phyloP scores from a whole-genome alignment of 768 basidiomycete species.

The Leccinum uliginosum region DNA sequence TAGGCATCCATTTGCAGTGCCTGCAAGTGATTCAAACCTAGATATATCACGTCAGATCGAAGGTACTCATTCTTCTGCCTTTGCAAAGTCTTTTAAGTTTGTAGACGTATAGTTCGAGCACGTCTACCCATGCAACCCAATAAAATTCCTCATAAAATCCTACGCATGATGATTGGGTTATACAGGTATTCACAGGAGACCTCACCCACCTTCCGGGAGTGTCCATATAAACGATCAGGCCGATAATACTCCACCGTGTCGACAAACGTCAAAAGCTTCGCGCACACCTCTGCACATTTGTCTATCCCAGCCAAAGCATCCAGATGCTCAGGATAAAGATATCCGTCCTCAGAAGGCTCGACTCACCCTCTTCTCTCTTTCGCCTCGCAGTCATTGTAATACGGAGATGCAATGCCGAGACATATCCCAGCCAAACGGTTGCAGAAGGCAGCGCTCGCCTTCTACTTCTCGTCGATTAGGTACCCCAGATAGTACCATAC shows the following conservation, averaged over 20 bases:
- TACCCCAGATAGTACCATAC: constrained; percentile 83
- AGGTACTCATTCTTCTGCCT: constrained; percentile 81
- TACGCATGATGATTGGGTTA: constrained; percentile 26
- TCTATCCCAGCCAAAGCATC: constrained; percentile 31
- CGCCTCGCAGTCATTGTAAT: constrained; percentile 58
- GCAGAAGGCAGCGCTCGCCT: constrained; percentile 67
- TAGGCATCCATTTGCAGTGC: constrained; percentile 85
- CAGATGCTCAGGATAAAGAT: neutral
- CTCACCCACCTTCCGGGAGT: constrained; percentile 71
- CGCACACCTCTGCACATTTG: constrained; percentile 47
- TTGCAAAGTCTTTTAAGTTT: constrained; percentile 77
- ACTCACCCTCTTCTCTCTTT: constrained; percentile 54
- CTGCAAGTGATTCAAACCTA: constrained; percentile 36
- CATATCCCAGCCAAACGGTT: constrained; percentile 89
- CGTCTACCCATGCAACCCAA: constrained; percentile 82
- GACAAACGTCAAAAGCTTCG: constrained; percentile 76
- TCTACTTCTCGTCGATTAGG: constrained; percentile 69
- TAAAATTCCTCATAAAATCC: constrained; percentile 86
- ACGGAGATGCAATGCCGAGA: too few species aligned
- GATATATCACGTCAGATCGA: neutral
- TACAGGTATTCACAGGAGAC: neutral
- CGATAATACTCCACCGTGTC: constrained; percentile 64
- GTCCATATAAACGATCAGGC: constrained; percentile 74
- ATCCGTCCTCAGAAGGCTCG: neutral
- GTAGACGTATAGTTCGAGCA: constrained; percentile 93